These are phyloP conservation scores for Phlebiopsis gigantea DNA, from an alignment of 768 basidiomycete genomes.

Conservation along the genomic window DNA sequence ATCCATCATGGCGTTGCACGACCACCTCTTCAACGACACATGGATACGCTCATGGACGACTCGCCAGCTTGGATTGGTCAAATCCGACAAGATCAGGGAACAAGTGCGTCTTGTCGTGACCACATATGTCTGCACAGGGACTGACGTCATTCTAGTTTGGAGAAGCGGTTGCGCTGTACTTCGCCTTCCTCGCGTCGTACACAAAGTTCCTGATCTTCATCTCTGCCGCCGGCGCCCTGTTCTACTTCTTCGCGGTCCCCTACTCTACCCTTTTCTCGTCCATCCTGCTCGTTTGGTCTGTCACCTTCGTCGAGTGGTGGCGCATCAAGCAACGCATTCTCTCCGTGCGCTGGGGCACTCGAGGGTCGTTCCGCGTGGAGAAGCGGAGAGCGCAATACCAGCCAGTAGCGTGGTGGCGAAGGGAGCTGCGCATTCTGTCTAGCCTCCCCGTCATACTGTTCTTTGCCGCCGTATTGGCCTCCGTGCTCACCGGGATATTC, in stretches of 20 bases:
- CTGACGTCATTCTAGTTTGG: constrained; percentile 49
- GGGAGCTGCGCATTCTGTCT: constrained; percentile 61
- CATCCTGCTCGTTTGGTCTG: constrained; percentile 76
- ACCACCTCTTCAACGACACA: constrained; percentile 69
- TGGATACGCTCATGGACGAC: constrained; percentile 79
- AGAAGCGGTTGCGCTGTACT: constrained; percentile 81
- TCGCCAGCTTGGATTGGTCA: constrained; percentile 53
- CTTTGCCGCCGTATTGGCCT: constrained; percentile 65
- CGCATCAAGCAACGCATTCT: constrained; percentile 77
- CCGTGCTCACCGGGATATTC: constrained; percentile 77
- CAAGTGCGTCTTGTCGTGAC: constrained; percentile 41
- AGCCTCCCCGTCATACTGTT: constrained; percentile 68
- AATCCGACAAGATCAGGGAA: constrained; percentile 66
- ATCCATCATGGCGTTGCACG: constrained; percentile 79
- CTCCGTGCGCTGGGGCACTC: constrained; percentile 78
- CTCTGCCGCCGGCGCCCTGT: constrained; percentile 60
- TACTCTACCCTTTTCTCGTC: constrained; percentile 78
- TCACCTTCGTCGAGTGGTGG: constrained; percentile 91
- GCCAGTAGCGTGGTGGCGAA: constrained; percentile 59
- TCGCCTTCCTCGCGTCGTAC: constrained; percentile 82
- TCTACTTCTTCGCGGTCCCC: constrained; percentile 63
- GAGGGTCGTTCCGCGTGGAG: constrained; percentile 73
- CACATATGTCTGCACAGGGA: neutral
- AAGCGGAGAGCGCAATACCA: constrained; percentile 58
- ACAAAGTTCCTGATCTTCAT: constrained; percentile 76